Base-by-base conservation (phyloP, 768 basidiomycete species). In the Calvatia gigantea region DNA sequence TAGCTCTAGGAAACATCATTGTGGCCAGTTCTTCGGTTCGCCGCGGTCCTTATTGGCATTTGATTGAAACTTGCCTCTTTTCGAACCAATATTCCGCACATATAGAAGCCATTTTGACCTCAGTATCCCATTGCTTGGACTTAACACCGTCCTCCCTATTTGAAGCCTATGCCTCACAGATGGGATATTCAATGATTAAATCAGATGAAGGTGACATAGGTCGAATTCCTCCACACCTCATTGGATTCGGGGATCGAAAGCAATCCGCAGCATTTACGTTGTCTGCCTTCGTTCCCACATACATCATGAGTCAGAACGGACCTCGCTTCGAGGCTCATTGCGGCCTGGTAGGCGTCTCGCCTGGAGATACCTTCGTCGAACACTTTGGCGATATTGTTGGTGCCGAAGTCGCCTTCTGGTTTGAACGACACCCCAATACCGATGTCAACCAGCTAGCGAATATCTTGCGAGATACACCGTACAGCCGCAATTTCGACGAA, bases 1-100 rank as follows among this genome's bases (percentile, higher is more conserved):
- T 93, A 27, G 83, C 78, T 17, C 73, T 89, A 12, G 87, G 83
- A 25, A 93, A 91, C 69, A 81, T 87, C 59, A 86, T 91, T 79
- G 79, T 97, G 37, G 79, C 84, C 15, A 89, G 86, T 63, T 87
- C 91, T 1, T 79, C 81, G 1, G 80, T 88, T 19, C 80, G 95
- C 25, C 83, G 91, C 14, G 89, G 85, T 3, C 81, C 93, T 1
- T 94, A 96, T 65, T 94, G 89, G 85, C 88, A 96, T 68, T 66
- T 98, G 46, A 73, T 98, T 57, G 93, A 95, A 67, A 80, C 82
- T 5, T 81, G 81, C 68, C 62, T 74, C 59, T 69, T 76, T 58
- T 65, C 64, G 54, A 66, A 65, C 56, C 63, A 49, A 50, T 80
- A 79, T 58, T 63, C 69, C 17, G 62, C 58, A 8, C 78, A 81